Evolutionary conservation across 1,139 yeast genomes (phyloP), one percentile per base, ranked within the genome.

Genomic region (Arxiozyma slooffiae): DNA sequence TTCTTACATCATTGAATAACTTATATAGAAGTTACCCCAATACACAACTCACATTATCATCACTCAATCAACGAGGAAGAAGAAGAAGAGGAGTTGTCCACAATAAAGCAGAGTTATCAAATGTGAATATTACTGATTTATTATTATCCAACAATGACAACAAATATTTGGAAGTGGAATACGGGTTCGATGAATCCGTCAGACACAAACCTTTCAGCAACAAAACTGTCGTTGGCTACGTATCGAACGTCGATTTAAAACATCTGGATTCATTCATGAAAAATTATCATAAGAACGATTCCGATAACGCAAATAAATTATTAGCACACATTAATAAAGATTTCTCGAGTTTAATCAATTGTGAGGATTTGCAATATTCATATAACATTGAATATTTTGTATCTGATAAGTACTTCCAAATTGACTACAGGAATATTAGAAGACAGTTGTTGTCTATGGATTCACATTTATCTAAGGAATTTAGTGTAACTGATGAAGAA

Each of bases 401-500:
- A 3, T 20, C 24, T 30, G 21, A 45, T 7, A 6, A 45, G 3
- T 20, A 17, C 5, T 22, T 45, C 5, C 38, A 45, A 14, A 42
- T 39, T 4, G 48, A 49, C 40, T 38, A 40, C 9, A 23, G 20
- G 2, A 14, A 42, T 20, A 30, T 41, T 39, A 50, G 52, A 39
- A 38, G 42, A 38, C 38, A 34, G 7, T n/a, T 44, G 16, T 24
- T 47, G 11, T 18, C 24, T 8, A 38, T 17, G 34, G 39, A 42
- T 1, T 21, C 39, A 17, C 14, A 39, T 23, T 40, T 52, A 9
- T 38, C 52, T 9, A 44, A 47, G 21, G 47, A 42, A 20, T 41
- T 50, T n/a, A 42, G 23, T 4, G 17, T 24, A 22, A 17, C 20
- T 7, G 49, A 52, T 7, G 56, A 57, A 46, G 38, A 51, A 26